A percentile compares a stretch with the other conserved stretches of the same genome.
Evolutionary conservation across 371 early-diverging fungal genomes (phyloP).

Genomic region (Haplosporangium sp.): DNA sequence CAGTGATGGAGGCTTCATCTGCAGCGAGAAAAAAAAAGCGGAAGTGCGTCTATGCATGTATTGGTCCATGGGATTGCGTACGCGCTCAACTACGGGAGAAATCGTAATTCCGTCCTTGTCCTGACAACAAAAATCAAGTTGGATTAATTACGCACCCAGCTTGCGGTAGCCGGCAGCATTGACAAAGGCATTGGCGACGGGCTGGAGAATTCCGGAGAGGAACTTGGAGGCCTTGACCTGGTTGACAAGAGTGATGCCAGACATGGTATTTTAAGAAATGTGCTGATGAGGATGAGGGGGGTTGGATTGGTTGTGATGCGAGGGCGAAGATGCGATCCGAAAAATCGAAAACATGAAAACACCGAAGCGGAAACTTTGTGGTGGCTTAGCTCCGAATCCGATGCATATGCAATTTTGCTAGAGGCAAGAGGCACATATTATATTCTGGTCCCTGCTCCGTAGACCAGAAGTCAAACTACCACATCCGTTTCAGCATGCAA

Average conservation of each 20-base stretch:
- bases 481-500: too few relatives aligned
- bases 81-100: conserved; percentile 14
- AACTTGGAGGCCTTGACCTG: conserved; percentile 73
- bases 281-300: conserved; percentile 13
- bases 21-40: too few relatives aligned
- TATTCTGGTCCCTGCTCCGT: too few relatives aligned
- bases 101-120: conserved; percentile 12
- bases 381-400: conserved; percentile 15
- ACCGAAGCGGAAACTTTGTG: conserved; percentile 4
- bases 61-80: too few relatives aligned
- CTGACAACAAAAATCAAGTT: not conserved
- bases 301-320: not conserved
- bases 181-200: conserved; percentile 78
- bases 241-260: conserved; percentile 55
- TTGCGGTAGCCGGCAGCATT: conserved; percentile 83
- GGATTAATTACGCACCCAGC: conserved; percentile 67
- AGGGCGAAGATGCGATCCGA: conserved; percentile 2
- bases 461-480: too few relatives aligned
- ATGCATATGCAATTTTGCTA: too few relatives aligned
- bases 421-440: too few relatives aligned
- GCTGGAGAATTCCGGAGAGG: conserved; percentile 72
- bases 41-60: too few relatives aligned
- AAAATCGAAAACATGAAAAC: too few relatives aligned
- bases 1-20: too few relatives aligned
- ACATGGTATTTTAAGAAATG: conserved; percentile 50